Evolutionary conservation across 192 early-diverging fungal species (phyloP).

Genomic region (Umbelopsis ramanniana): DNA sequence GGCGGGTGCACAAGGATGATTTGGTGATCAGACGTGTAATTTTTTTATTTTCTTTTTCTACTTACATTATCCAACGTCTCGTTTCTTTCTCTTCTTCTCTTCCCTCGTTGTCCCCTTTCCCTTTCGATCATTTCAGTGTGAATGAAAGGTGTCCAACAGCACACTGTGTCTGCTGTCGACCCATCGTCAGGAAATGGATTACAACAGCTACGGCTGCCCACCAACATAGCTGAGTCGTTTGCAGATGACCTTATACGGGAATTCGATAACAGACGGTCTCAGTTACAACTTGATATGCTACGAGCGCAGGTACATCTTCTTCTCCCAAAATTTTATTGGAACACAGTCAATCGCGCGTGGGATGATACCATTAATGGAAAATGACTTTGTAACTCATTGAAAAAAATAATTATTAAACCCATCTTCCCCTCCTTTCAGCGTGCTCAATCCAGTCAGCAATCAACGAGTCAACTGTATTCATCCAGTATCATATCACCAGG

Average conservation of each 20-base stretch:
- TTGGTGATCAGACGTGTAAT: constrained; percentile 3
- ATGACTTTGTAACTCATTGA: constrained; percentile 15
- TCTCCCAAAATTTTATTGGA: neutral
- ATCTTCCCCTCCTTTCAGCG: neutral
- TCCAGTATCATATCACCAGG: constrained; percentile 1
- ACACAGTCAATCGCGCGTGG: constrained; percentile 16
- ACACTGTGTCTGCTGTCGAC: constrained; percentile 20
- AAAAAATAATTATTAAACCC: neutral
- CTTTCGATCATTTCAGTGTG: constrained; percentile 2
- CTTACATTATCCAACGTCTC: neutral
- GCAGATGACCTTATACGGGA: constrained; percentile 31
- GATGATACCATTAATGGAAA: constrained; percentile 17
- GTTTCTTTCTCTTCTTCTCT: constrained; percentile 5
- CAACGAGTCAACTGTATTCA: neutral
- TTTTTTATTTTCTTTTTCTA: neutral
- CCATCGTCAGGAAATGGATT: neutral
- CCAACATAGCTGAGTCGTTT: constrained; percentile 28
- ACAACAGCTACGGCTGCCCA: constrained; percentile 15
- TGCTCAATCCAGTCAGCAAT: neutral
- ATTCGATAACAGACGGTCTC: constrained; percentile 29
- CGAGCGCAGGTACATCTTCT: neutral
- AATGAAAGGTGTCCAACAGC: constrained; percentile 18
- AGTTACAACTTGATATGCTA: constrained; percentile 22
- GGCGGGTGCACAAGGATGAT: constrained; percentile 20
- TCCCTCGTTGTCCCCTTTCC: neutral